Evolutionary conservation across 1,284 basidiomycete species (phyloP).

Genomic region (Kwoniella shivajii): DNA sequence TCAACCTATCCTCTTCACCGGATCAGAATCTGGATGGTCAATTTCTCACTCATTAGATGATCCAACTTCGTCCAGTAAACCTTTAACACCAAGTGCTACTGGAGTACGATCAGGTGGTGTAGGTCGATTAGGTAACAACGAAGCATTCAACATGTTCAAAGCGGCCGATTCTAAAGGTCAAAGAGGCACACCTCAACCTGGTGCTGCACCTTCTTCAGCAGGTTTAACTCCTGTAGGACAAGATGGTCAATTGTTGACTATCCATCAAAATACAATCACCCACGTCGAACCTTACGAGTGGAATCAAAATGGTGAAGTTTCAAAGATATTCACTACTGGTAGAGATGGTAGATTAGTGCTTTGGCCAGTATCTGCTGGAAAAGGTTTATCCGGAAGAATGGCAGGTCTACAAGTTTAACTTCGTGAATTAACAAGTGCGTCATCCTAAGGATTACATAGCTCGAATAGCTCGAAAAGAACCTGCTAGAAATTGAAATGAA

Average conservation of each 20-base stretch:
- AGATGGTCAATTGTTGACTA: constrained; percentile 72
- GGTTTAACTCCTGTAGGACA: constrained; percentile 41
- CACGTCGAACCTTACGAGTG: constrained; percentile 75
- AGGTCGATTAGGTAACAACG: constrained; percentile 80
- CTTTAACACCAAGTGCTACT: constrained; percentile 44
- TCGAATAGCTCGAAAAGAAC: no score
- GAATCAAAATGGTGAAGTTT: constrained; percentile 63
- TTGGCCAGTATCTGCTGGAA: constrained; percentile 65
- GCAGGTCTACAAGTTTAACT: constrained; percentile 30
- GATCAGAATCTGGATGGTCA: constrained; percentile 71
- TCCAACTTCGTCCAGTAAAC: constrained; percentile 55
- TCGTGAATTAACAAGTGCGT: no score
- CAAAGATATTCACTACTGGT: constrained; percentile 84
- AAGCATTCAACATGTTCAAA: constrained; percentile 94
- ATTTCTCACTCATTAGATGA: constrained; percentile 82
- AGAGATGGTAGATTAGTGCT: constrained; percentile 92
- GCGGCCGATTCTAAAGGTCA: constrained; percentile 88
- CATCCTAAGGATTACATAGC: no score
- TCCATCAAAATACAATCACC: constrained; percentile 99
- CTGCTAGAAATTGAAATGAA: no score
- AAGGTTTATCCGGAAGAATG: constrained; percentile 34
- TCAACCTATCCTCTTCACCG: constrained; percentile 85
- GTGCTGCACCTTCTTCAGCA: constrained; percentile 50
- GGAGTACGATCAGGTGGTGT: constrained; percentile 55
- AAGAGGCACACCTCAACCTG: constrained; percentile 39